Base-by-base conservation (phyloP, 495 filamentous ascomycete species). In the Neurospora hispaniola region DNA sequence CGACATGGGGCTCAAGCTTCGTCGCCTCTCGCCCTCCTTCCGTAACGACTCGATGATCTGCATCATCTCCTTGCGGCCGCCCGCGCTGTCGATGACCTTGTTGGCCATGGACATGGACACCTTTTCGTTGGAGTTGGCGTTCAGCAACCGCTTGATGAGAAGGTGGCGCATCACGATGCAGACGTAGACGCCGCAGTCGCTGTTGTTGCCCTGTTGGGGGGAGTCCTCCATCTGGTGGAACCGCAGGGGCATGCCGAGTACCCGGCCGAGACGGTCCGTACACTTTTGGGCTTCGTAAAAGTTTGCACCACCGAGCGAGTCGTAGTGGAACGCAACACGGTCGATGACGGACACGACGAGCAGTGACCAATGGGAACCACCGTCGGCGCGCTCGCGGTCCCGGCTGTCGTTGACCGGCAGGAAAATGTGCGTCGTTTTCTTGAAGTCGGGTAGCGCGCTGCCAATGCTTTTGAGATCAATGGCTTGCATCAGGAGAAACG, bases 151-250 rank as follows among this genome's bases (percentile, higher is more conserved):
- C 81, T 92, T 93, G 43, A 97, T 81, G 23, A 99, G 88, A 18
- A 99, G 82, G 80, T 97, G 89, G 46, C 92, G 87, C 94, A 98
- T 99, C 71, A 91, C 86, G 75, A 97, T 87, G 80, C 96, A 98
- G 2, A 99, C 96, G 80, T 93, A 98, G 0, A 99, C 94, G 16
- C 96, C 96, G 78, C 96, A 99, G 82, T 98, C 96, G 74, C 87
- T 93, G 71, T 90, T 88, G 76, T 98, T 98, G 74, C 94, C 92
- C 81, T 99, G 96, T 75, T 97, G 91, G 3, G 96, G 96, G 10
- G 89, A 90, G 78, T 98, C 96, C 5, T 90, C 84, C 39, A 99
- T 83, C 81, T 94, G 87, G 73, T 90, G 83, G 77, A 95, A 97
- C 8, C 86, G 81, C 12, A 98, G 82, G 2, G 80, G 80, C 48